These are phyloP conservation scores for Lichenothelia convexa DNA, from an alignment of 495 filamentous ascomycete genomes.

Conservation along the genomic window DNA sequence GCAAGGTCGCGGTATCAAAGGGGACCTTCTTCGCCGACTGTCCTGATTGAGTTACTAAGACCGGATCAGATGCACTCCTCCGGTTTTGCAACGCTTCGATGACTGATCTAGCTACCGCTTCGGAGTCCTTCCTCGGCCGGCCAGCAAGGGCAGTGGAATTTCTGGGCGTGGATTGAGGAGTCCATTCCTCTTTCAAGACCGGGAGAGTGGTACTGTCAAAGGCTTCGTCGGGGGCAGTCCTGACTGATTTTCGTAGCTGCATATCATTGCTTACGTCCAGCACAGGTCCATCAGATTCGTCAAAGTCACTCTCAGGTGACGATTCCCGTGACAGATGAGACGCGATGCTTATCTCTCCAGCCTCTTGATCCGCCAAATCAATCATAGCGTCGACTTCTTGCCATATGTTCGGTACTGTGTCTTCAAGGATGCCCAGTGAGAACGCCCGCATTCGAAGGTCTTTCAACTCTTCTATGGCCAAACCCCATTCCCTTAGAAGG, in stretches of 20 bases:
- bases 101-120: slow-evolving; percentile 54
- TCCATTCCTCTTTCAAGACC: neutral
- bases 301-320: slow-evolving; percentile 20
- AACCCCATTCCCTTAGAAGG: slow-evolving; percentile 22
- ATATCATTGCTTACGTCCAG: no score
- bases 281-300: slow-evolving; percentile 17
- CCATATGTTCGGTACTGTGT: slow-evolving; percentile 15
- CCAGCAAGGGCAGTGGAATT: slow-evolving; percentile 9
- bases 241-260: no score
- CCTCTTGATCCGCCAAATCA: slow-evolving; percentile 25
- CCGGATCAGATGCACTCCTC: slow-evolving; percentile 32
- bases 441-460: slow-evolving; percentile 19
- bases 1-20: slow-evolving; percentile 79
- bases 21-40: slow-evolving; percentile 56
- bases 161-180: slow-evolving; percentile 7
- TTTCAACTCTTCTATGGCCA: slow-evolving; percentile 26
- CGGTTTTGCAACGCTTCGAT: slow-evolving; percentile 69
- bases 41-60: slow-evolving; percentile 23
- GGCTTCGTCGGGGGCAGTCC: slow-evolving; percentile 1
- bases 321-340: slow-evolving; percentile 19
- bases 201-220: neutral
- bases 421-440: slow-evolving; percentile 16
- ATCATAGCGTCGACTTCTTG: slow-evolving; percentile 27
- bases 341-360: slow-evolving; percentile 15
- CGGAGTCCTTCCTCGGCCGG: slow-evolving; percentile 29